These are phyloP conservation scores for Lactarius tabidus DNA, from an alignment of 768 basidiomycete species.

Conservation along the genomic window DNA sequence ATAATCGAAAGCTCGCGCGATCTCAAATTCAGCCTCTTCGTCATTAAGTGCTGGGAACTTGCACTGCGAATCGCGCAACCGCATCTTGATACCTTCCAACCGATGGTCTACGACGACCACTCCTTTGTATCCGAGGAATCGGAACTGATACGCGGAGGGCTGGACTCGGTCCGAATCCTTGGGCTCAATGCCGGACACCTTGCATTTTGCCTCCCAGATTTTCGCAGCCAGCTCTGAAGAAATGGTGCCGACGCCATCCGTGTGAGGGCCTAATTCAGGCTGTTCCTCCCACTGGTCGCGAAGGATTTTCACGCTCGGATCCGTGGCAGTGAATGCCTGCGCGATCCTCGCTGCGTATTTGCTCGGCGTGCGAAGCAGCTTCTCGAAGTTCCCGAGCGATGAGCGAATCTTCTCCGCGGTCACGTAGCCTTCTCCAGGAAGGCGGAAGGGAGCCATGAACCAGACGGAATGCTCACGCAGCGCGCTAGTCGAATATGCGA, in stretches of 20 bases:
- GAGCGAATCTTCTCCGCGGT: conserved; percentile 56
- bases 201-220: conserved; percentile 58
- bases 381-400: conserved; percentile 64
- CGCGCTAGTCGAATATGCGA: conserved; percentile 79
- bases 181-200: conserved; percentile 28
- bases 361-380: conserved; percentile 48
- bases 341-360: conserved; percentile 80
- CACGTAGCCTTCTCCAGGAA: conserved; percentile 42
- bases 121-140: conserved; percentile 79
- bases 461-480: conserved; percentile 78
- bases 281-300: conserved; percentile 60
- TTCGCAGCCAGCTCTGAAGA: conserved; percentile 52
- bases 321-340: conserved; percentile 81
- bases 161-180: not conserved
- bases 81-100: conserved; percentile 63
- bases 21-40: conserved; percentile 59
- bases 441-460: conserved; percentile 66
- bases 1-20: conserved; percentile 56
- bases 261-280: conserved; percentile 57
- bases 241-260: conserved; percentile 81
- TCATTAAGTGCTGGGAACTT: conserved; percentile 59
- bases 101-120: conserved; percentile 63
- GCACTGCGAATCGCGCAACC: conserved; percentile 66
- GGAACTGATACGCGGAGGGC: conserved; percentile 61
- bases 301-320: conserved; percentile 58